Percentiles rank a stretch among this genome's conserved stretches.
Evolutionary conservation across 176 grass and related monocot species (phyloP).

Genomic region (Ananas comosus): DNA sequence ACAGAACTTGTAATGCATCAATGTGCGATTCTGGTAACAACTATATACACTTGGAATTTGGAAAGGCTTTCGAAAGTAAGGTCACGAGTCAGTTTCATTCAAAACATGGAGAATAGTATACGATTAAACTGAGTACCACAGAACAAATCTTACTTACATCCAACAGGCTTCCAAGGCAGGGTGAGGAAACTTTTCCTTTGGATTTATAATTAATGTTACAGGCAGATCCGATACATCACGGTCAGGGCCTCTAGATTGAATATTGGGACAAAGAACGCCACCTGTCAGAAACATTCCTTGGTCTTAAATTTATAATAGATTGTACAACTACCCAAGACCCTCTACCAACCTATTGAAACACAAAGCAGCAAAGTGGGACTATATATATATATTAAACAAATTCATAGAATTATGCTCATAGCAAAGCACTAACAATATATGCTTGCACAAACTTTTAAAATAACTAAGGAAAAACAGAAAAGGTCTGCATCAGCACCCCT

Average conservation of each 20-base stretch:
- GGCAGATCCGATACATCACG: constrained; percentile 8
- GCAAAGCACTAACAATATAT: too few species aligned
- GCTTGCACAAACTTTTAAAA: too few species aligned
- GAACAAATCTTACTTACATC: constrained; percentile 44
- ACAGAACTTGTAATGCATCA: too few species aligned
- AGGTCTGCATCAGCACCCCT: too few species aligned
- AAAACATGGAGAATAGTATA: not conserved
- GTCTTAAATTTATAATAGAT: not conserved
- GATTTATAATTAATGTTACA: constrained; percentile 31
- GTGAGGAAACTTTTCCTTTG: constrained; percentile 19
- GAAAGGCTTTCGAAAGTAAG: not conserved
- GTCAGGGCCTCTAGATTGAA: constrained; percentile 1
- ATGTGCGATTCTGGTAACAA: not conserved
- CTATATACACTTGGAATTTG: too few species aligned
- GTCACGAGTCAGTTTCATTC: not conserved
- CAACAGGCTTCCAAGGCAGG: constrained; percentile 26
- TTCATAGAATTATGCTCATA: too few species aligned
- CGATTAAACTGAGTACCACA: not conserved
- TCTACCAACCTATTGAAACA: not conserved
- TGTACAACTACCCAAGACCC: not conserved
- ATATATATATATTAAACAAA: too few species aligned
- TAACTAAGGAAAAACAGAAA: too few species aligned
- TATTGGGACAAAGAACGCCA: not conserved
- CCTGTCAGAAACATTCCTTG: constrained; percentile 13
- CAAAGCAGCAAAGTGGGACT: too few species aligned